Evolutionary conservation across 1,284 basidiomycete species (phyloP).

Genomic region (Leucoagaricus sp.): DNA sequence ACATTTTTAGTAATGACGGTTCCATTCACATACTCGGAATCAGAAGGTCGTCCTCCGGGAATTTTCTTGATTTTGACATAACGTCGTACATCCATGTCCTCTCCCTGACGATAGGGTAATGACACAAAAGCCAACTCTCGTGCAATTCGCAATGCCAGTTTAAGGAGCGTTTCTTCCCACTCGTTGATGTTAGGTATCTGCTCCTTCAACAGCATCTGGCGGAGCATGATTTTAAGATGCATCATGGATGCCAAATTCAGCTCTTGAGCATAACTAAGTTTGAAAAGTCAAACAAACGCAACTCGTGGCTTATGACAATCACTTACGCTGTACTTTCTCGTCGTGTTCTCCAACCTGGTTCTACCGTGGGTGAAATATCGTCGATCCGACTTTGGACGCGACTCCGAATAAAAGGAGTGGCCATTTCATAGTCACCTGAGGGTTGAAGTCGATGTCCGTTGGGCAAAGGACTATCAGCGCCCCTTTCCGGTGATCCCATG

Average conservation of each 20-base stretch:
- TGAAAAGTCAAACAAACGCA: constrained; percentile 11
- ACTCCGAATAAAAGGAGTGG: constrained; percentile 78
- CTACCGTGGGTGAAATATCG: constrained; percentile 44
- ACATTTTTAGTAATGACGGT: constrained; percentile 98
- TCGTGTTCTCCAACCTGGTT: constrained; percentile 77
- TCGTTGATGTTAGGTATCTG: constrained; percentile 75
- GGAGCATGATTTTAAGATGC: constrained; percentile 86
- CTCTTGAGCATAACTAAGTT: constrained; percentile 82
- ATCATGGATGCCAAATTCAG: constrained; percentile 84
- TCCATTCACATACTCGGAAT: constrained; percentile 97
- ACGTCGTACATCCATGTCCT: constrained; percentile 92
- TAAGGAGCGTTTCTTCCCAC: constrained; percentile 86
- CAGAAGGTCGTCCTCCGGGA: constrained; percentile 87
- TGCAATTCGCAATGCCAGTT: constrained; percentile 79
- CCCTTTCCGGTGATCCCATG: constrained; percentile 71
- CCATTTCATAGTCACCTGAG: constrained; percentile 65
- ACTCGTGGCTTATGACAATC: not conserved
- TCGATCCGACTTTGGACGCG: constrained; percentile 79
- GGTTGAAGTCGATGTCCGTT: constrained; percentile 62
- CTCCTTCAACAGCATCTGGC: constrained; percentile 83
- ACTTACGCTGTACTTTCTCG: constrained; percentile 82
- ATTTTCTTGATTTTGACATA: constrained; percentile 99
- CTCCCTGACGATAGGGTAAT: constrained; percentile 74
- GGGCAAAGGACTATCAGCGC: constrained; percentile 55
- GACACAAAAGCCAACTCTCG: constrained; percentile 76